A percentile compares a stretch with the other conserved stretches of the same genome.
Conservation (phyloP, 148 eudicot species). For the Talinum fruticosum region DNA sequence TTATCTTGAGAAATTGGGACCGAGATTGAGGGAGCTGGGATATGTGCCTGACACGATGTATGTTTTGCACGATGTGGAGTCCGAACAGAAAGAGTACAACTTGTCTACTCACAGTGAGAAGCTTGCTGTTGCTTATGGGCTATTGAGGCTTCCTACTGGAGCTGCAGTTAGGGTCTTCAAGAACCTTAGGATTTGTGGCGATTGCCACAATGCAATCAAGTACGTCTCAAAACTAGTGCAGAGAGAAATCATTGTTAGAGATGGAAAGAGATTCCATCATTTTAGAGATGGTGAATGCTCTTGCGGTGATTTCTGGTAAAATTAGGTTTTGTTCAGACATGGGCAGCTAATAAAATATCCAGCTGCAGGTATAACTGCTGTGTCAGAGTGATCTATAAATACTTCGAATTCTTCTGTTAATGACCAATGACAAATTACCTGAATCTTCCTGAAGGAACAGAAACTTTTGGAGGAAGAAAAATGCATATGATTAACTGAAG, state of each 20-base stretch:
- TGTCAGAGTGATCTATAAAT: neutral
- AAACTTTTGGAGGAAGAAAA: neutral
- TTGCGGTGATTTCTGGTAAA: conserved; percentile 90
- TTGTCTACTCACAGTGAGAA: conserved; percentile 69
- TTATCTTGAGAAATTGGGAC: conserved; percentile 48
- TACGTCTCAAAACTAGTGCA: conserved; percentile 70
- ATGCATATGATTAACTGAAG: neutral
- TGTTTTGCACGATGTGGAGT: conserved; percentile 59
- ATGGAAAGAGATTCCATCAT: conserved; percentile 92
- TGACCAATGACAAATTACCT: neutral
- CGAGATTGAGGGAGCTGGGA: conserved; percentile 52
- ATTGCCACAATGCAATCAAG: conserved; percentile 89
- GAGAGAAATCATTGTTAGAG: conserved; percentile 88
- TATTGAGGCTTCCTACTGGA: conserved; percentile 55
- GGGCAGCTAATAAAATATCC: neutral
- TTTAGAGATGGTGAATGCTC: conserved; percentile 85
- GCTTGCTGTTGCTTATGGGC: conserved; percentile 65
- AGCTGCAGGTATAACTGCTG: neutral
- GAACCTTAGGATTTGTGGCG: conserved; percentile 71
- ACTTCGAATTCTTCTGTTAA: neutral
- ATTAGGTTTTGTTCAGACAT: neutral
- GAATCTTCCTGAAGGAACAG: neutral
- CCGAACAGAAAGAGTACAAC: conserved; percentile 49
- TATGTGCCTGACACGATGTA: conserved; percentile 57
- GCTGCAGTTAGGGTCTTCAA: conserved; percentile 63